Conservation (phyloP, 306 rosid species). For the Glycine soja region DNA sequence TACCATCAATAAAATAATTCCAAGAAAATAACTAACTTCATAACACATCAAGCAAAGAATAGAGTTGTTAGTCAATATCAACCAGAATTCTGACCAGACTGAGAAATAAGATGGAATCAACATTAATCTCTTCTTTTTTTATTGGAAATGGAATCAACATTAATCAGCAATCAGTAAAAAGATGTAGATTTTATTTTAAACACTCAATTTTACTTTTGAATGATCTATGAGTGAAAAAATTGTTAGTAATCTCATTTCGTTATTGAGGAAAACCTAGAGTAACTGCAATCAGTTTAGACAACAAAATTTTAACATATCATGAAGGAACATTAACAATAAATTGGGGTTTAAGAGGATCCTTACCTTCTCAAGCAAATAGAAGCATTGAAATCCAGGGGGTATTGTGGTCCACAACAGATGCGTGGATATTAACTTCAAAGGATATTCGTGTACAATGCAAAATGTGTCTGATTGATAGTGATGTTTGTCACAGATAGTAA, state of each 20-base stretch:
- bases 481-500: slow-evolving; percentile 51
- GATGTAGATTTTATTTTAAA: slow-evolving; percentile 4
- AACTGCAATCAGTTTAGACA: slow-evolving; percentile 17
- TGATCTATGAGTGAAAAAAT: neutral
- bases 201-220: neutral
- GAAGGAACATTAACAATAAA: slow-evolving; percentile 37
- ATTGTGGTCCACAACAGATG: slow-evolving; percentile 40
- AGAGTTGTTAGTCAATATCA: neutral
- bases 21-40: slow-evolving; percentile 28
- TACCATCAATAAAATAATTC: slow-evolving; percentile 28
- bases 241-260: slow-evolving; percentile 24
- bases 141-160: slow-evolving; percentile 28
- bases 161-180: slow-evolving; percentile 39
- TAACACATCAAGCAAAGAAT: no score
- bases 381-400: slow-evolving; percentile 43
- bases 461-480: slow-evolving; percentile 50
- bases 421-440: slow-evolving; percentile 44
- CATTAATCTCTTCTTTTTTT: no score
- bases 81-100: slow-evolving; percentile 37
- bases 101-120: slow-evolving; percentile 2
- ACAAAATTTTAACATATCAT: slow-evolving; percentile 25
- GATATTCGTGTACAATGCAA: slow-evolving; percentile 36
- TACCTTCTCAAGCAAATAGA: slow-evolving; percentile 59
- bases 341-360: slow-evolving; percentile 37
- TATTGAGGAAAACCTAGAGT: slow-evolving; percentile 30